Evolutionary conservation across 768 basidiomycete species (phyloP), one percentile per base, ranked within the genome.

Genomic region (Trametes meyenii): DNA sequence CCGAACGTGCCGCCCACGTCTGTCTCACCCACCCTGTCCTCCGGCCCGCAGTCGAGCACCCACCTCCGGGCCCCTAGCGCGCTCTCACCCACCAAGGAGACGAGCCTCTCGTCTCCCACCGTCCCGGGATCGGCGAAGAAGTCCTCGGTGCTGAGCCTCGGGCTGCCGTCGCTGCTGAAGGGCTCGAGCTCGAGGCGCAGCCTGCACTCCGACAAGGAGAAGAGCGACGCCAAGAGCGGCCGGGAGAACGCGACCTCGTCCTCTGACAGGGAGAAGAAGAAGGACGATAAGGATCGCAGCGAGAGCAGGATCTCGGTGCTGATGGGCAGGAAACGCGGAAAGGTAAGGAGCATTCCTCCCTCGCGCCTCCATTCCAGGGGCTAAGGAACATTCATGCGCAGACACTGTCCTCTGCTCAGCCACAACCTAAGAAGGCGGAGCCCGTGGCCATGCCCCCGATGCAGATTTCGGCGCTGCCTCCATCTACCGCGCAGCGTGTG

Each of bases 281-380:
- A 92, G 66, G 90, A 92, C 53, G 70, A 78, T 50, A 94, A 94
- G 74, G 91, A 92, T 69, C 83, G 93, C 42, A 94, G 92, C 66
- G 91, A 94, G 76, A 93, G 93, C 70, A 83, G 93, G 69, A 94
- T 95, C 66, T 92, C 93, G 12, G 85, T 87, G 26, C 77, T 95
- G 59, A 92, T 96, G 81, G 90, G 91, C 38, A 81, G 94, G 71
- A 94, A 90, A 73, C 83, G 94, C 53, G 95, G 94, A 75, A 96
- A 96, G 86, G 94, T 95, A 69, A 69, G 79, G 74, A 62, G 53
- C 49, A 69, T 50, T 51, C 44, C 59, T 52, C 59, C 51, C 50
- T 43, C 39, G 21, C 19, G 45, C 33, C 51, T 65, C 43, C 60
- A 57, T 54, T 60, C 17, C 51, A 29, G 55, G 44, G 50, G 29